Conservation (phyloP, 257 asterid species). For the Rauvolfia tetraphylla region DNA sequence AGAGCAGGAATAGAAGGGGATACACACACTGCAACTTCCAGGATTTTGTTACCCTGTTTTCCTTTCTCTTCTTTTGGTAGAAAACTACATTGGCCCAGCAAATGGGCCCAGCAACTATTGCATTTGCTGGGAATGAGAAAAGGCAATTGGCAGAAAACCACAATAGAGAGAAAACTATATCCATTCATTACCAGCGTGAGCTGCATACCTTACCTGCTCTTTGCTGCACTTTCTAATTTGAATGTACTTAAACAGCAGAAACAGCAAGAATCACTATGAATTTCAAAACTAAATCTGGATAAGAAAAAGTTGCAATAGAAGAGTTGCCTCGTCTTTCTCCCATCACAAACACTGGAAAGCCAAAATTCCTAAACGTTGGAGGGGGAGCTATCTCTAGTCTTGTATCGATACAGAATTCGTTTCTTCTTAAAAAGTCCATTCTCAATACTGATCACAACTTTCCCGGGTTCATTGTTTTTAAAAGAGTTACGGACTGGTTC, state of each 20-base stretch:
- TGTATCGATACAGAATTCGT: slow-evolving; percentile 43
- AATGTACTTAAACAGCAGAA: background rate
- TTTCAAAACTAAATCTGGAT: background rate
- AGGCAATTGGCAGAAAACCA: background rate
- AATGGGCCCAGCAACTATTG: background rate
- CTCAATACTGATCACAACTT: slow-evolving; percentile 45
- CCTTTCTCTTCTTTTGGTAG: background rate
- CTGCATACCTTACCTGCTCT: background rate
- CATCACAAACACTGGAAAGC: background rate
- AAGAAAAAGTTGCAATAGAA: background rate
- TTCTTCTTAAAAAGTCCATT: slow-evolving; percentile 53
- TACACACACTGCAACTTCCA: background rate
- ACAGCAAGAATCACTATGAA: background rate
- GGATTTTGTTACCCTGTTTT: background rate
- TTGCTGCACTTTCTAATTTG: background rate
- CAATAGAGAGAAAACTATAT: background rate
- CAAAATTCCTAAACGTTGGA: background rate
- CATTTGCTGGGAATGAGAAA: background rate
- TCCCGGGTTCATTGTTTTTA: slow-evolving; percentile 47
- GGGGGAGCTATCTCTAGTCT: slow-evolving; percentile 19
- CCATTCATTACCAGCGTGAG: background rate
- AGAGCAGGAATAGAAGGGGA: background rate
- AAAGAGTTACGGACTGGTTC: slow-evolving; percentile 47
- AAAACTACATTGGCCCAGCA: too few relatives aligned
- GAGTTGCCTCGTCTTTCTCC: background rate